Evolutionary conservation across 2,329 filamentous ascomycete species (phyloP), one percentile per base, ranked within the genome.

Genomic region (Escovopsis sp.): DNA sequence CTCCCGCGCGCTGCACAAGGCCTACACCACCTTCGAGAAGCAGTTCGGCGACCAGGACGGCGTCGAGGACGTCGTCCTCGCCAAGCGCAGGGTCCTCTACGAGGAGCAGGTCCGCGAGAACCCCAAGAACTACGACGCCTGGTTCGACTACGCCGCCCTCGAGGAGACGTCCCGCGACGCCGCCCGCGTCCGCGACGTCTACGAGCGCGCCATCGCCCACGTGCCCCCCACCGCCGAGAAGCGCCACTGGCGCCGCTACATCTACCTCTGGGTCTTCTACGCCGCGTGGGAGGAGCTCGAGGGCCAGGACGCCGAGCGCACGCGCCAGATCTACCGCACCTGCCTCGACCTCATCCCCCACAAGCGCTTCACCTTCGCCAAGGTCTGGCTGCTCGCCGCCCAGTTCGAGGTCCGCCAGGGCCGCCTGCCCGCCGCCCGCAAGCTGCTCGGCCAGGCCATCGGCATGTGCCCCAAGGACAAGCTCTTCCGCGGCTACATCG

Each of bases 201-300:
- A 96, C 62, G 91, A 98, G 63, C 76, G 87, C 52, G 91, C 91
- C 2, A 94, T 98, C 51, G 87, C 91, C 5, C 89, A 98, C 56
- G 78, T 96, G 12, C 91, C 91, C 2, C 89, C 91, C 0, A 93
- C 87, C 15, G 84, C 93, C 52, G 91, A 96, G 59, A 98, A 98
- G 68, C 77, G 91, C 37, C 88, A 96, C 60, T 98, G 91, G 91
- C 75, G 91, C 50, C 74, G 91, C 31, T 98, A 98, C 61, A 93
- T 98, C 45, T 98, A 96, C 57, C 73, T 98, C 1, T 98, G 89
- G 86, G 76, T 96, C 35, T 95, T 96, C 64, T 98, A 96, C 61
- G 91, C 91, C 9, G 67, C 95, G 14, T 96, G 84, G 76, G 91
- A 96, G 59, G 91, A 98, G 61, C 79, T 84, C 60, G 81, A 89